These are phyloP conservation scores for Curvularia spicifera DNA, from an alignment of 2,329 filamentous ascomycete species.

Conservation along the genomic window DNA sequence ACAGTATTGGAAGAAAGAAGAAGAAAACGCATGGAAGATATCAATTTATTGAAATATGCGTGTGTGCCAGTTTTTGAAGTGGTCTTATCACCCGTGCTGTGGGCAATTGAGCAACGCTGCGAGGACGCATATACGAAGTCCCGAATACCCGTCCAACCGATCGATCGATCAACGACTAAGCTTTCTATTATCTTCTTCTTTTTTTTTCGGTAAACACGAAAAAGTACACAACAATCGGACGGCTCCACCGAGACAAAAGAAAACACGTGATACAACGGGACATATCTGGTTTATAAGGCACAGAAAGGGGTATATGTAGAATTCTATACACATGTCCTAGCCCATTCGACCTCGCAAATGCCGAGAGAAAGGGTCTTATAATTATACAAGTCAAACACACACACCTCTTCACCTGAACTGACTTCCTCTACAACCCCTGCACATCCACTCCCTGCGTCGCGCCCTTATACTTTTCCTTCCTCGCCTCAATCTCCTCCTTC, in stretches of 20 bases:
- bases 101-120: too few species aligned
- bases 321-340: not conserved
- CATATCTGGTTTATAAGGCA: too few species aligned
- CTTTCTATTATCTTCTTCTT: not conserved
- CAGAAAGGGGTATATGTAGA: not conserved
- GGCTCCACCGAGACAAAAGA: not conserved
- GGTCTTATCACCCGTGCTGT: not conserved
- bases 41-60: not conserved
- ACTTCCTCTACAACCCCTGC: slow-evolving; percentile 13
- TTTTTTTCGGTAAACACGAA: not conserved
- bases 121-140: too few species aligned
- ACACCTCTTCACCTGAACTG: not conserved
- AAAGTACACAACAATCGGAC: not conserved
- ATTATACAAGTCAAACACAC: not conserved
- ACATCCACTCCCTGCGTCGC: slow-evolving; percentile 10
- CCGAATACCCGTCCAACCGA: not conserved
- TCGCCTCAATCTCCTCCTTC: slow-evolving; percentile 39
- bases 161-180: not conserved
- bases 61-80: not conserved
- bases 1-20: not conserved
- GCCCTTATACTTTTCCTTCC: slow-evolving; percentile 39
- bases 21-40: not conserved
- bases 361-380: not conserved
- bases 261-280: not conserved
- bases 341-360: not conserved